phyloP scores from a whole-genome alignment of 257 asterid genomes.

The Echites panduratus region DNA sequence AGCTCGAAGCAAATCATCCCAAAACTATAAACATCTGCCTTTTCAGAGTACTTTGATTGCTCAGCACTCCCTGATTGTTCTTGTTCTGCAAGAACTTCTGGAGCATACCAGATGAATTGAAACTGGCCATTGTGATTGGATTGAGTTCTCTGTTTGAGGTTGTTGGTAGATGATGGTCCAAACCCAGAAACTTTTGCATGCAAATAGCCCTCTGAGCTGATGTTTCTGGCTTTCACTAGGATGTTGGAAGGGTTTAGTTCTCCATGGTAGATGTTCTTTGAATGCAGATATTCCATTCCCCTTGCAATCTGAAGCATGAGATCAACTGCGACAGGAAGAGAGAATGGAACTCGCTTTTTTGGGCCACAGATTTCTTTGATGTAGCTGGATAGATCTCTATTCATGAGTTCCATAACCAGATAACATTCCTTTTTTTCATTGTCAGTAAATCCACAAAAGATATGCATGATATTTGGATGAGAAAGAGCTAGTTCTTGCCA shows the following conservation, averaged over 20 bases:
- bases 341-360: slow-evolving; percentile 60
- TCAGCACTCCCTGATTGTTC: slow-evolving; percentile 27
- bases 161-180: slow-evolving; percentile 31
- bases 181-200: slow-evolving; percentile 71
- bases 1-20: slow-evolving; percentile 89
- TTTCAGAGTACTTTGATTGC: slow-evolving; percentile 41
- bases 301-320: slow-evolving; percentile 86
- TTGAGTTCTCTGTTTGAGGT: slow-evolving; percentile 30
- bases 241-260: slow-evolving; percentile 59
- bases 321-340: slow-evolving; percentile 67
- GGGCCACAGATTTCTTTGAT: slow-evolving; percentile 62
- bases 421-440: slow-evolving; percentile 68
- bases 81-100: slow-evolving; percentile 69
- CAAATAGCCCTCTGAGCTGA: slow-evolving; percentile 46
- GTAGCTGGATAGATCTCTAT: slow-evolving; percentile 53
- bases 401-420: slow-evolving; percentile 77
- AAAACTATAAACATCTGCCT: slow-evolving; percentile 76
- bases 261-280: slow-evolving; percentile 69
- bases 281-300: slow-evolving; percentile 93
- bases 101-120: slow-evolving; percentile 67
- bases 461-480: slow-evolving; percentile 70
- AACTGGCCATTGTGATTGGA: slow-evolving; percentile 31
- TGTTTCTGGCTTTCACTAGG: slow-evolving; percentile 42
- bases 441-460: slow-evolving; percentile 60
- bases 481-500: slow-evolving; percentile 45